Evolutionary conservation across 352 stramenopile species (phyloP), one percentile per base, ranked within the genome.

Genomic region (Globisporangium cederbergense): DNA sequence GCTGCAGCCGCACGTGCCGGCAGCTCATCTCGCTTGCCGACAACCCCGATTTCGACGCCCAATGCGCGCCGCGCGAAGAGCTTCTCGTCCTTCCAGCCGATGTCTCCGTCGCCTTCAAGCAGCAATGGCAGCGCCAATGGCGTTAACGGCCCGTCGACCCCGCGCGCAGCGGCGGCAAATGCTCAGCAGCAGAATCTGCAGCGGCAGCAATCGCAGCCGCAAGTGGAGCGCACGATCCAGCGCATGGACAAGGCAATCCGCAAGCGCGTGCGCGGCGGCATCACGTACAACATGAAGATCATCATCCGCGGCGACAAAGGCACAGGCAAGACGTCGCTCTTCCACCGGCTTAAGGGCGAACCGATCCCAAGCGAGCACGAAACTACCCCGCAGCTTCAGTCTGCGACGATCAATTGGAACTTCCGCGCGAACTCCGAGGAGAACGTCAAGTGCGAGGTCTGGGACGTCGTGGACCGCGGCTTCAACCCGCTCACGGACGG

Each of bases 231-330:
- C 36, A 81, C 75, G 45, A 94, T 92, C 69, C 83, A 91, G 68
- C 79, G 79, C 71, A 94, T 94, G 85, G 83, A 94, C 66, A 88
- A 83, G 58, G 75, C 78, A 18, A 94, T 96, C 64, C 81, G 88
- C 32, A 82, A 78, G 59, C 83, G 86, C 64, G 80, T 95, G n/a
- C 71, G 88, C 28, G 89, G 76, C 30, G 84, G 79, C 62, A 81
- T 93, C 66, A 95, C 79, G 63, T 97, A 97, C 79, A 97, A 97
- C 73, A 96, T 97, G 87, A 96, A 96, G 77, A 76, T 97, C 43
- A 67, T 97, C 50, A 72, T 97, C 30, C 82, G 89, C 34, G 90
- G 91, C 34, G 82, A 87, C 22, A 77, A 78, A 5, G 85, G 89
- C n/a, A 94, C 83, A 11, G 91, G 91, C 51, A 97, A 97, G 73